Percentiles rank a stretch among this genome's conserved stretches.
Evolutionary conservation across 208 protist species (phyloP).

Genomic region (Leishmania mexicana): DNA sequence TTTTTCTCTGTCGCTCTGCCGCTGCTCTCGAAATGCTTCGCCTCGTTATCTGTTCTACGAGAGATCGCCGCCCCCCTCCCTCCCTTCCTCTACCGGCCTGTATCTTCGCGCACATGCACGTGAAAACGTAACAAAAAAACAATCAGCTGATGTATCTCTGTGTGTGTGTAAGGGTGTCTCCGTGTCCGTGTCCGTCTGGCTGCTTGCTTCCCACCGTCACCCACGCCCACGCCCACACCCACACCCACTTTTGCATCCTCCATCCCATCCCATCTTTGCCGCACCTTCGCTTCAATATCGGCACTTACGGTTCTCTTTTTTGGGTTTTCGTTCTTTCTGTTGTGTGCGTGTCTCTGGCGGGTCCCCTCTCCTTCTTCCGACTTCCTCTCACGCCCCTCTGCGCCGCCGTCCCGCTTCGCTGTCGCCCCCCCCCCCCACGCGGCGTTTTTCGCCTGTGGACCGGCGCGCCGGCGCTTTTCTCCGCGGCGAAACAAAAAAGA

Average conservation of each 20-base stretch:
- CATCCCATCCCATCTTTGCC: neutral
- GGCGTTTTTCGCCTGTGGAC: neutral
- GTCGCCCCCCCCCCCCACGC: constrained; percentile 5
- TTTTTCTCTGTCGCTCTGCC: too few relatives aligned
- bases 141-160: neutral
- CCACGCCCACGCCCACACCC: too few relatives aligned
- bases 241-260: too few relatives aligned
- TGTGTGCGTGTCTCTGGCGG: neutral
- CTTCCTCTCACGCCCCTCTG: neutral
- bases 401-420: constrained; percentile 1
- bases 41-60: constrained; percentile 11
- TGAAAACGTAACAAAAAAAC: neutral
- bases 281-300: neutral
- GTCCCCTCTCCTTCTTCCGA: neutral
- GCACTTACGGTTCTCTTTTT: neutral
- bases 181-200: neutral
- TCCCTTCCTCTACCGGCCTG: neutral
- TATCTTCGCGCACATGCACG: neutral
- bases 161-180: neutral
- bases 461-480: neutral
- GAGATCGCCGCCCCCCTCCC: neutral
- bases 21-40: neutral
- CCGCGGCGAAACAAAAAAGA: neutral
- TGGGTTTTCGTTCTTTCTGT: neutral
- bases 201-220: too few relatives aligned